These are phyloP conservation scores for Lepidium sativum DNA, from an alignment of 345 rosid genomes.

Conservation along the genomic window DNA sequence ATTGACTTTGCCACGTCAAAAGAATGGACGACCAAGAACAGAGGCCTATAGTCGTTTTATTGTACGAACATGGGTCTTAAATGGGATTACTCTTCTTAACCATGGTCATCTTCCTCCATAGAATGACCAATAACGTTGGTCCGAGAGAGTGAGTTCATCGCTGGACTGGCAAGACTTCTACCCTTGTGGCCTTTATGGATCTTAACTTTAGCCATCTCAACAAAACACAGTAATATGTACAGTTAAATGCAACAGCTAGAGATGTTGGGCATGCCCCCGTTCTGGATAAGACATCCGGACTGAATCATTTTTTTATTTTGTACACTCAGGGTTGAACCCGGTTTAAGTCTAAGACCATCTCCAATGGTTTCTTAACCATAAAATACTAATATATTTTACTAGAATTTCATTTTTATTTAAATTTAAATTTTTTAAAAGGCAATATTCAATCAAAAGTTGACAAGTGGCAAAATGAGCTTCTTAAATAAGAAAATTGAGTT, in stretches of 20 bases:
- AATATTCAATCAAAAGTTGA: no score
- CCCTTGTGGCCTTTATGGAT: neutral
- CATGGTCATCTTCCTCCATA: neutral
- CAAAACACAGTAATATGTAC: neutral
- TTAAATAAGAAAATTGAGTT: no score
- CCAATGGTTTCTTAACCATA: no score
- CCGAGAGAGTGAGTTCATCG: neutral
- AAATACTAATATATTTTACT: no score
- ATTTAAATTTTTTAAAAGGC: no score
- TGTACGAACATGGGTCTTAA: neutral
- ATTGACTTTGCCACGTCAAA: neutral
- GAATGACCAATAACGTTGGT: neutral
- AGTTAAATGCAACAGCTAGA: no score
- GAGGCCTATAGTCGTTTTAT: neutral
- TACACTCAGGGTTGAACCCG: neutral
- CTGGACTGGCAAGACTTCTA: neutral
- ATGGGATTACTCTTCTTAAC: neutral
- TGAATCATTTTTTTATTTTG: neutral
- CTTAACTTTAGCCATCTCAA: neutral
- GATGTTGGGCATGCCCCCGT: neutral
- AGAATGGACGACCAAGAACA: neutral
- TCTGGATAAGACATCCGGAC: neutral
- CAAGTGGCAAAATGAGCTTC: no score
- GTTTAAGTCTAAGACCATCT: neutral
- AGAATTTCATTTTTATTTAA: no score